These are phyloP conservation scores for Fragaria nilgerrensis DNA, from an alignment of 306 rosid species.

Conservation along the genomic window DNA sequence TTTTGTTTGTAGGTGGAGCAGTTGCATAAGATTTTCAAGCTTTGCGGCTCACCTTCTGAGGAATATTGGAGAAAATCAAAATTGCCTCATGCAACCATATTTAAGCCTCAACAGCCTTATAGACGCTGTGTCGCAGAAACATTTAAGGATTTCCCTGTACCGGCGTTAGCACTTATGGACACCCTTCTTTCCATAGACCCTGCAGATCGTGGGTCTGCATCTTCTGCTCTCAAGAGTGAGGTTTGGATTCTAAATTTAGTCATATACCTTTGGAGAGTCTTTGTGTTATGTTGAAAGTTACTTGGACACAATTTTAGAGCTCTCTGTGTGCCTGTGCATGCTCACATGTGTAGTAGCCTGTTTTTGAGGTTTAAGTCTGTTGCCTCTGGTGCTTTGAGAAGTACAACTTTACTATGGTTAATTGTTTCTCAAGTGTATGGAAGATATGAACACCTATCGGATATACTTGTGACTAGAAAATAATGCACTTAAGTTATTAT, in stretches of 20 bases:
- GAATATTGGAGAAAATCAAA: constrained; percentile 94
- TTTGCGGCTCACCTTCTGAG: constrained; percentile 91
- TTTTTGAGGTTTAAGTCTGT: not conserved
- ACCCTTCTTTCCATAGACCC: constrained; percentile 82
- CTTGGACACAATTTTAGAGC: not conserved
- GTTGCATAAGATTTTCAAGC: constrained; percentile 87
- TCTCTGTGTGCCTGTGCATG: not conserved
- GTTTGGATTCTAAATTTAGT: constrained; percentile 39
- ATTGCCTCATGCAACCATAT: constrained; percentile 93
- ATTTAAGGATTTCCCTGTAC: constrained; percentile 83
- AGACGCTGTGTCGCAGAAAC: constrained; percentile 78
- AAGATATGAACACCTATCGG: not conserved
- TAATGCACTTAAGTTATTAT: not conserved
- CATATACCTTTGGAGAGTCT: not conserved
- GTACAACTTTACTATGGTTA: not conserved
- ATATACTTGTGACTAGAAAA: not conserved
- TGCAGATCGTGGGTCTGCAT: constrained; percentile 84
- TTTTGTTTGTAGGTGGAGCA: constrained; percentile 77
- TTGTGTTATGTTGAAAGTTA: not conserved
- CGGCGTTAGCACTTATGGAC: constrained; percentile 73
- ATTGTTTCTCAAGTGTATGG: not conserved
- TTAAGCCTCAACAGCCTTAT: constrained; percentile 93
- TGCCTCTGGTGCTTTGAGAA: not conserved
- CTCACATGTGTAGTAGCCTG: not conserved
- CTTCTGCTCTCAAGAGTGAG: constrained; percentile 76